Base-by-base conservation (phyloP, 805 yeast genomes). In the Candida ponderosae region DNA sequence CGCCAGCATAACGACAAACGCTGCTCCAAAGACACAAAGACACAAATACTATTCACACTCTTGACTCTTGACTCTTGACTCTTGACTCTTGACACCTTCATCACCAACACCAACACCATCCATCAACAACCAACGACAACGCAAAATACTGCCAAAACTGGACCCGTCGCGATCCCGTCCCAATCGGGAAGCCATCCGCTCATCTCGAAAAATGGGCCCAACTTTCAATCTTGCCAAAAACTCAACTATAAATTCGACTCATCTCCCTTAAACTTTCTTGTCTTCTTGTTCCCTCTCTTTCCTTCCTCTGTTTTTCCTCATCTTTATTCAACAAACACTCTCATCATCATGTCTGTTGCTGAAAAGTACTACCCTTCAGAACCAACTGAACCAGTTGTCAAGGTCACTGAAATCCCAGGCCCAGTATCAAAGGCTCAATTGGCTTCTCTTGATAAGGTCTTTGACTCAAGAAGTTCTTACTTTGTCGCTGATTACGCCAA, bases 401-500 rank as follows among this genome's bases (percentile, higher is more conserved):
- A 59, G 42, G 69, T 84, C n/a, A 46, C 65, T 13, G 54, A 67
- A 16, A 66, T 83, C 48, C 96, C 96, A 33, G 96, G 96, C 32
- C 90, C 95, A 30, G 65, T 70, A 50, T 72, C 85, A 43, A 51
- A 66, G 49, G 68, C 61, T 31, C 74, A 67, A 31, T 62, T 81
- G 42, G 63, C 63, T 26, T 54, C 76, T 11, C 68, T 89, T 40
- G 74, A 70, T 48, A 59, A 72, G 47, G 80, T 79, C 18, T 81
- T 78, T 43, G 95, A 84, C 54, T 61, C 81, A 40, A 69, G 86
- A 58, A 77, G 89, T 33, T 79, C 77, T 27, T 80, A 82, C 65
- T 82, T 82, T 56, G 64, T 81, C 37, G 84, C 79, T 38, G 94
- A 85, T 61, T 85, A 84, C 62, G 68, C 67, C 37, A 80, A 80